Evolutionary conservation across 225 moss, liverwort and hornwort genomes (phyloP), one percentile per base, ranked within the genome.

Genomic region (Physcomitrellopsis africana): DNA sequence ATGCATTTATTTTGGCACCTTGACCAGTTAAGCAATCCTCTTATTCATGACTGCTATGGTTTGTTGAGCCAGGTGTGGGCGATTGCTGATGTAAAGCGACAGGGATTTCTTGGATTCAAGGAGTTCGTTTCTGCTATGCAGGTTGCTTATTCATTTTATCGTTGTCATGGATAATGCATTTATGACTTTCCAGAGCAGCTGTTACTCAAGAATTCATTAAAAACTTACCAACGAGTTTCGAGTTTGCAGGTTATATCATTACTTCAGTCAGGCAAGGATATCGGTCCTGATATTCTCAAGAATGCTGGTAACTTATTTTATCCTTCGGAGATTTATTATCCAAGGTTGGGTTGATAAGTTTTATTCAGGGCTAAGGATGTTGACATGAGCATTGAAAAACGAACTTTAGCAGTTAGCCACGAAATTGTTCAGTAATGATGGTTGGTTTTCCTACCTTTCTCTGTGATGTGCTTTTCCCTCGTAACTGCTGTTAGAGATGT

Each of bases 101-200:
- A 99, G 72, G 97, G 97, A 3, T 99, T 92, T 79, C 93, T 99
- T 24, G 97, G 97, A 24, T 95, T 94, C 80, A 95, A 86, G 73
- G 97, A 99, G 75, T 99, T 99, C 62, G 85, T 99, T n/a, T 92
- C 93, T 20, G 93, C 95, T 42, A 94, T 99, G 97, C 94, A 97
- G 94, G 96, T 89, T 59, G 77, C 86, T 80, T 14, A 27, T 78
- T 42, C 41, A 69, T 67, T 24, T 20, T 27, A 1, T 65, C 17
- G 16, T 52, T 51, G n/a, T 19, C 29, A 43, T 81, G 55, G 14
- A 48, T 24, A 76, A 53, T 60, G 37, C 58, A 65, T 44, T 51
- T 23, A 8, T 11, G 42, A 62, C 29, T 53, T 9, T 60, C n/a
- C 47, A 41, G 42, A 77, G 63, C 61, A 65, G 24, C 58, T 65